Conservation (phyloP, 2,329 filamentous ascomycete genomes). For the Aspergillus hortae region DNA sequence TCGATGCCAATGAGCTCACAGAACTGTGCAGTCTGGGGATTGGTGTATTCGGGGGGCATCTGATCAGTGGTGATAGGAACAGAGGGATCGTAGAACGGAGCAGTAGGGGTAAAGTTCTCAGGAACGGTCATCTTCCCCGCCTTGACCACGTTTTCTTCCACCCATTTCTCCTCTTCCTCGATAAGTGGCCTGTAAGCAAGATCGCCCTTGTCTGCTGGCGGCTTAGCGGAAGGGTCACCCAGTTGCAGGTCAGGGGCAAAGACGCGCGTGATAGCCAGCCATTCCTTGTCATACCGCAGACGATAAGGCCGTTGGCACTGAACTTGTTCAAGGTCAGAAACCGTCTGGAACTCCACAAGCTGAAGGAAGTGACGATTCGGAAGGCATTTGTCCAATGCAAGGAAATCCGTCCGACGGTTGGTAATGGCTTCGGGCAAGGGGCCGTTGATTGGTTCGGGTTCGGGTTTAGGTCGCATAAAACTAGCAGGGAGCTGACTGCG, state of each 20-base stretch:
- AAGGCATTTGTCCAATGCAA: conserved; percentile 89
- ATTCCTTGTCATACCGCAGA: conserved; percentile 85
- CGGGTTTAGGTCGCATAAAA: conserved; percentile 53
- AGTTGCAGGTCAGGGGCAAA: conserved; percentile 66
- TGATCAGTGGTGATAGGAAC: conserved; percentile 56
- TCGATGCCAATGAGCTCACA: conserved; percentile 73
- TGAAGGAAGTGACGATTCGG: conserved; percentile 79
- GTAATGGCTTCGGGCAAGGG: conserved; percentile 68
- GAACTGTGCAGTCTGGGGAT: conserved; percentile 78
- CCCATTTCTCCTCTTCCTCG: conserved; percentile 69
- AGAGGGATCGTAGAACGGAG: conserved; percentile 63
- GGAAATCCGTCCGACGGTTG: conserved; percentile 77
- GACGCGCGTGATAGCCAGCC: conserved; percentile 86
- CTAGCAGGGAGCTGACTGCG: conserved; percentile 73
- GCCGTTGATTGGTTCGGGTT: conserved; percentile 48
- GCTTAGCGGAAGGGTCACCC: conserved; percentile 54
- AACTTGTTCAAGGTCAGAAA: conserved; percentile 31
- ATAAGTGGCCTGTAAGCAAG: conserved; percentile 66
- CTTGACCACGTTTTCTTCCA: conserved; percentile 69
- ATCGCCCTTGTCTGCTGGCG: conserved; percentile 64
- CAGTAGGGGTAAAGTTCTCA: conserved; percentile 72
- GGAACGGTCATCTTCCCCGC: conserved; percentile 65
- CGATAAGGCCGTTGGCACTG: conserved; percentile 48
- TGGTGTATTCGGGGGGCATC: conserved; percentile 78
- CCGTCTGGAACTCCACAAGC: conserved; percentile 60